phyloP scores from a whole-genome alignment of 2,329 filamentous ascomycete genomes.

The Ceratocystis albifundus region DNA sequence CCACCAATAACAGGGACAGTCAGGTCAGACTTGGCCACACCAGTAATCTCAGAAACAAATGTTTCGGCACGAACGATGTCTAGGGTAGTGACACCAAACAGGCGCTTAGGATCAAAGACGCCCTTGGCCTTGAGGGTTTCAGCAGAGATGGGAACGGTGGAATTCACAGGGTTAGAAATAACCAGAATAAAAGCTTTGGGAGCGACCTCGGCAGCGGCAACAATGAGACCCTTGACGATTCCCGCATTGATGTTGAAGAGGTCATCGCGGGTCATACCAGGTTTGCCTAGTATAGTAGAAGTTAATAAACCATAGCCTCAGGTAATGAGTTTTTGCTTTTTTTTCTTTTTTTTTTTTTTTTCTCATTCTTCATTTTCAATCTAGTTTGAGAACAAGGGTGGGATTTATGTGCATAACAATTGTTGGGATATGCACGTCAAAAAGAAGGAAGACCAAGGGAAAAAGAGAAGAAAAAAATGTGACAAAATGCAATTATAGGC shows the following conservation, averaged over 20 bases:
- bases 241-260: slow-evolving; percentile 99
- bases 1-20: slow-evolving; percentile 89
- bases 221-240: slow-evolving; percentile 88
- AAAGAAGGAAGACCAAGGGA: slow-evolving; percentile 8
- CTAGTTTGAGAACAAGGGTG: neutral
- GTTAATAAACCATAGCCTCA: slow-evolving; percentile 26
- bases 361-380: too few species aligned
- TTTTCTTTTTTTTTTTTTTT: too few species aligned
- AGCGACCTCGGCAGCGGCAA: slow-evolving; percentile 73
- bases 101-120: slow-evolving; percentile 87
- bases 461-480: neutral
- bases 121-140: slow-evolving; percentile 90
- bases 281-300: slow-evolving; percentile 58
- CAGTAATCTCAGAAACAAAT: slow-evolving; percentile 76
- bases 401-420: neutral
- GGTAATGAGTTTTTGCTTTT: neutral
- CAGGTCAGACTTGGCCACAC: slow-evolving; percentile 69
- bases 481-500: neutral
- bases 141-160: slow-evolving; percentile 91
- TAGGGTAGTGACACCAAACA: slow-evolving; percentile 97
- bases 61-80: slow-evolving; percentile 97
- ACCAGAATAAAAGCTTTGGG: slow-evolving; percentile 92
- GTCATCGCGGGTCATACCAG: slow-evolving; percentile 97
- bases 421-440: slow-evolving; percentile 14
- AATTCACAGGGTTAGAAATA: slow-evolving; percentile 99